Percentiles rank a stretch among this genome's conserved stretches.
Conservation (phyloP, 768 basidiomycete genomes). For the Auriscalpium orientale region DNA sequence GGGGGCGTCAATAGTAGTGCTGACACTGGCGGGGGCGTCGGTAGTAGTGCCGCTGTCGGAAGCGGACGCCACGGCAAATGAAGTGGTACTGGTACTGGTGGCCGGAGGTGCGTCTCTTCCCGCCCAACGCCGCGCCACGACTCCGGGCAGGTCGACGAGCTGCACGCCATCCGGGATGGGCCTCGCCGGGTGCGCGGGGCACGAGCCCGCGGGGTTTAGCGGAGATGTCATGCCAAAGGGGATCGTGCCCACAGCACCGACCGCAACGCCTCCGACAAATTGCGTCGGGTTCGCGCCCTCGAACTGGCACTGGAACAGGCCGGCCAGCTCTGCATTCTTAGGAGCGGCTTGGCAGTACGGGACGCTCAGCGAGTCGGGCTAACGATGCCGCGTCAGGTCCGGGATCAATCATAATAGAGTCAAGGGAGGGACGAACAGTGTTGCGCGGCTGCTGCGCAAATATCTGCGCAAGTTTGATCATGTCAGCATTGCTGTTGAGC, state of each 20-base stretch:
- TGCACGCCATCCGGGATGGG: slow-evolving; percentile 46
- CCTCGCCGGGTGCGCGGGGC: slow-evolving; percentile 40
- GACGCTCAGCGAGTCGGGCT: slow-evolving; percentile 38
- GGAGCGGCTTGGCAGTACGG: slow-evolving; percentile 49
- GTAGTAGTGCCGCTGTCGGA: slow-evolving; percentile 6
- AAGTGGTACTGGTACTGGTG: not conserved
- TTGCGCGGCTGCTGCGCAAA: slow-evolving; percentile 54
- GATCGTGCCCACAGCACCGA: slow-evolving; percentile 44
- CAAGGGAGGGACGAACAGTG: slow-evolving; percentile 26
- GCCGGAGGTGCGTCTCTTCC: not conserved
- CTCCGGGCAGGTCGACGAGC: slow-evolving; percentile 27
- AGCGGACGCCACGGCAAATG: not conserved
- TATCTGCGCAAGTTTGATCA: slow-evolving; percentile 46
- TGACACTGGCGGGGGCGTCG: too few relatives aligned
- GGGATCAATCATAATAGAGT: not conserved
- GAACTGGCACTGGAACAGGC: slow-evolving; percentile 55
- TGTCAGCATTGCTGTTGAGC: slow-evolving; percentile 36
- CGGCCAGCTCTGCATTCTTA: slow-evolving; percentile 42
- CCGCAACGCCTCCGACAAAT: slow-evolving; percentile 37
- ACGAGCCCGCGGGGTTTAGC: slow-evolving; percentile 41
- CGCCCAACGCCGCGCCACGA: slow-evolving; percentile 24
- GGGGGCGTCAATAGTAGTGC: too few relatives aligned
- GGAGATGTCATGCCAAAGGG: slow-evolving; percentile 38
- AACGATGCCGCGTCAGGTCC: not conserved
- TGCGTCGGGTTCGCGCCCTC: slow-evolving; percentile 34